phyloP scores from a whole-genome alignment of 106 monocot species.

The Ottelia alismoides region DNA sequence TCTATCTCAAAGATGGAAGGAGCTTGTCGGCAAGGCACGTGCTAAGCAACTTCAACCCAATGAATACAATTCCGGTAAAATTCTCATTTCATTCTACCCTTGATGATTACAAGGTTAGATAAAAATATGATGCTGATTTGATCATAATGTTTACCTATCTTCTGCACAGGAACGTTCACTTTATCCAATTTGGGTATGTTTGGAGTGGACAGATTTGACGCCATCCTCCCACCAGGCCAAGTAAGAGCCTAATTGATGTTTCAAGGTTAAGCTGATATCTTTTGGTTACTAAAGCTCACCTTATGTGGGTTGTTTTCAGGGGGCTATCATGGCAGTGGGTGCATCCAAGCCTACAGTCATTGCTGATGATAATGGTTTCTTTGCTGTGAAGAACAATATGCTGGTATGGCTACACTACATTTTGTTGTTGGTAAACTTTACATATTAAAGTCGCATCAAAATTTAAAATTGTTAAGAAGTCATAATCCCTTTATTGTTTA shows the following conservation, averaged over 20 bases:
- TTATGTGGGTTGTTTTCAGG: conserved; percentile 25
- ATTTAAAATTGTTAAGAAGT: too few species aligned
- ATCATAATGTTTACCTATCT: neutral
- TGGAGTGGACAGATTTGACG: conserved; percentile 96
- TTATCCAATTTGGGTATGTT: conserved; percentile 96
- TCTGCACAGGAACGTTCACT: conserved; percentile 81
- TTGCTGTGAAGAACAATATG: conserved; percentile 88
- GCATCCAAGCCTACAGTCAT: conserved; percentile 84
- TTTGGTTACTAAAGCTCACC: neutral
- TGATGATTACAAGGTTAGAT: too few species aligned
- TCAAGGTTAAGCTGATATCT: neutral
- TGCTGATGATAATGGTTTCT: conserved; percentile 67
- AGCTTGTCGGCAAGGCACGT: conserved; percentile 72
- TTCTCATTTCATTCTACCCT: neutral
- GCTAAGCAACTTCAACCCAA: conserved; percentile 75
- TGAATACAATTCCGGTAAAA: conserved; percentile 89
- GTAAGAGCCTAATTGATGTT: conserved; percentile 9
- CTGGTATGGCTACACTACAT: conserved; percentile 27
- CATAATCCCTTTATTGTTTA: too few species aligned
- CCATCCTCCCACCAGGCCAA: conserved; percentile 96
- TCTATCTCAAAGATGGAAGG: conserved; percentile 91
- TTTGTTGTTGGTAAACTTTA: too few species aligned
- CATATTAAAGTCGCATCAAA: too few species aligned
- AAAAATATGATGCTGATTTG: neutral
- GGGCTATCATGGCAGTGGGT: conserved; percentile 96